These are phyloP conservation scores for Eimeria necatrix DNA, from an alignment of 169 alveolate genomes.

Conservation along the genomic window DNA sequence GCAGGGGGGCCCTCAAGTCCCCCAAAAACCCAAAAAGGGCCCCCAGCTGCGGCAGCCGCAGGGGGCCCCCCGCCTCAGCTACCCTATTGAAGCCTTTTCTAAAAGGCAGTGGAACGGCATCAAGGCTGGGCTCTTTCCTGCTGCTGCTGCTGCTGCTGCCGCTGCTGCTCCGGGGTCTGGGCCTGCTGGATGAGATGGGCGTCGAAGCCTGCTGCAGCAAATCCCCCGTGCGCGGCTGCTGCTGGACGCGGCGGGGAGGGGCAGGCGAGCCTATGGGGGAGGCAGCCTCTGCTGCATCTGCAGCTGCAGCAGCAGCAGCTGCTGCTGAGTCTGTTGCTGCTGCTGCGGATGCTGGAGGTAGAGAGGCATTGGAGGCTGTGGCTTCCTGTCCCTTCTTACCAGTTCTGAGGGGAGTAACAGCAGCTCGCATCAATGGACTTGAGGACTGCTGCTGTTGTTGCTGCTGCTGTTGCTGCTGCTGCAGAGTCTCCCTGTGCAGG, in stretches of 20 bases:
- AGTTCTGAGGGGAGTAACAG: neutral
- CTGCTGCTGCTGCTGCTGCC: conserved; percentile 48
- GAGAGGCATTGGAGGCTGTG: neutral
- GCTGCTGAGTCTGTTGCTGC: neutral
- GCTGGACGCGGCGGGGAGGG: conserved; percentile 42
- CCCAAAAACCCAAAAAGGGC: conserved; percentile 57
- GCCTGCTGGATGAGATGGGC: neutral
- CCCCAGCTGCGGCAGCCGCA: conserved; percentile 43
- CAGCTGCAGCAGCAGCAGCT: neutral
- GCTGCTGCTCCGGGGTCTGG: conserved; percentile 35
- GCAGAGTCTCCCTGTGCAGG: neutral
- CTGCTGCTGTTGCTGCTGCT: neutral
- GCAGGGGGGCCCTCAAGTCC: conserved; percentile 42
- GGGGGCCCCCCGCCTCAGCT: conserved; percentile 22
- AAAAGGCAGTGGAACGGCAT: conserved; percentile 54
- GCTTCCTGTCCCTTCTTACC: neutral
- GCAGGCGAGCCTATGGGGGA: neutral
- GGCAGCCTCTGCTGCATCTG: conserved; percentile 11
- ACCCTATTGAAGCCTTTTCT: conserved; percentile 11
- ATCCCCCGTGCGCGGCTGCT: conserved; percentile 12
- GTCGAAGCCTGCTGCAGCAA: neutral
- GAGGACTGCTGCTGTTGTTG: neutral
- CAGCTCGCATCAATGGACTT: neutral
- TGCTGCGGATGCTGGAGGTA: neutral
- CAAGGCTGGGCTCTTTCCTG: neutral